These are phyloP conservation scores for Microcos paniculata DNA, from an alignment of 345 rosid species.

Conservation along the genomic window DNA sequence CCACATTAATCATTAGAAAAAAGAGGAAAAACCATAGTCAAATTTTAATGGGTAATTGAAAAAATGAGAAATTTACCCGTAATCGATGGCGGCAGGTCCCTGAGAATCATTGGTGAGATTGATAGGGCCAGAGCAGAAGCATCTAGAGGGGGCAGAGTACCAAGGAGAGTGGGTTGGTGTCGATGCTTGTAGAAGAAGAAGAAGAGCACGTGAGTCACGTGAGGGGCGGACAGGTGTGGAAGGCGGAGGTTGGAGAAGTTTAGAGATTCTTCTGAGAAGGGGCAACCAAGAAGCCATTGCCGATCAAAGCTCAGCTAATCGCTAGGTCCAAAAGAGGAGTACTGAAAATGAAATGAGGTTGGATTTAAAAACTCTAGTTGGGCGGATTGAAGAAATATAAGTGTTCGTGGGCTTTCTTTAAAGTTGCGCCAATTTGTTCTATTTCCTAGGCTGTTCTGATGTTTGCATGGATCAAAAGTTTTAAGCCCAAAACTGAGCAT, in stretches of 20 bases:
- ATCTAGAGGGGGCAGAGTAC: slow-evolving; percentile 31
- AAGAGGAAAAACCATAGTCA: background rate
- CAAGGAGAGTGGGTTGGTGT: background rate
- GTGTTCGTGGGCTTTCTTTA: background rate
- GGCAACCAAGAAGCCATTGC: slow-evolving; percentile 48
- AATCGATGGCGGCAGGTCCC: slow-evolving; percentile 55
- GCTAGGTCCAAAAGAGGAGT: background rate
- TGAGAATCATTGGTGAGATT: slow-evolving; percentile 25
- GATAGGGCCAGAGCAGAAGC: slow-evolving; percentile 45
- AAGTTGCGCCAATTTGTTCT: too few species aligned
- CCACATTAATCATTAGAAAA: slow-evolving; percentile 29
- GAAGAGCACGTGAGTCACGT: slow-evolving; percentile 14
- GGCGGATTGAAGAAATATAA: background rate
- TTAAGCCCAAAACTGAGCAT: background rate
- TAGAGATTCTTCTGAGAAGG: slow-evolving; percentile 33
- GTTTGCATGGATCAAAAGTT: background rate
- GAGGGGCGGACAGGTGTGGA: background rate
- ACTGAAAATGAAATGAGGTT: background rate
- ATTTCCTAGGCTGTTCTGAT: too few species aligned
- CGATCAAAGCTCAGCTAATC: background rate
- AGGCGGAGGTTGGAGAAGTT: slow-evolving; percentile 31
- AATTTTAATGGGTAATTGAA: background rate
- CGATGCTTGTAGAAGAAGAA: slow-evolving; percentile 17
- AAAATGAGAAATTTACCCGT: slow-evolving; percentile 32
- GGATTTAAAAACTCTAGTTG: background rate